A percentile compares a stretch with the other conserved stretches of the same genome.
These are phyloP conservation scores for Backusella circina DNA, from an alignment of 192 early-diverging fungal species.

Conservation along the genomic window DNA sequence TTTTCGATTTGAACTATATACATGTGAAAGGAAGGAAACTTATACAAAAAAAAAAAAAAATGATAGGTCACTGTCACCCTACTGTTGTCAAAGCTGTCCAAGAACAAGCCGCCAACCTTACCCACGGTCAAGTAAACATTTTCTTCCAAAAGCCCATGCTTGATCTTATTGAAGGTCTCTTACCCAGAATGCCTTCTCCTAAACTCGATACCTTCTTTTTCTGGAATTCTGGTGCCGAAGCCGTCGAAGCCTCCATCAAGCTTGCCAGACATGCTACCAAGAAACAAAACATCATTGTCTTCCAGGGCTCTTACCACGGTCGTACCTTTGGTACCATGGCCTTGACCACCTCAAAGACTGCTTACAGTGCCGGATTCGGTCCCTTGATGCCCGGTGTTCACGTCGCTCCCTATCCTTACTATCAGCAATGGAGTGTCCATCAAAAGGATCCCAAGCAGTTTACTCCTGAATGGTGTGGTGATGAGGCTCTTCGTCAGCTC, in stretches of 20 bases:
- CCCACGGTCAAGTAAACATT: conserved; percentile 37
- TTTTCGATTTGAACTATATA: background rate
- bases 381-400: conserved; percentile 39
- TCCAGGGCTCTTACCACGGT: conserved; percentile 36
- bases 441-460: conserved; percentile 12
- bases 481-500: conserved; percentile 27
- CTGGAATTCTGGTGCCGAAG: conserved; percentile 40
- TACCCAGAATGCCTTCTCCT: conserved; percentile 20
- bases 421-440: conserved; percentile 11
- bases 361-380: conserved; percentile 31
- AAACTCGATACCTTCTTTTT: conserved; percentile 37
- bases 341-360: conserved; percentile 31
- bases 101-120: conserved; percentile 30
- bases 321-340: conserved; percentile 37
- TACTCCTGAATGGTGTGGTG: conserved; percentile 16
- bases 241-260: conserved; percentile 37
- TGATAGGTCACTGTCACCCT: conserved; percentile 39
- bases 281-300: conserved; percentile 40
- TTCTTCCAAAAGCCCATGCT: conserved; percentile 36
- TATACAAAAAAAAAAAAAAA: background rate
- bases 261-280: conserved; percentile 38
- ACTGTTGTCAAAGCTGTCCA: conserved; percentile 41
- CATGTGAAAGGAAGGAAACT: background rate
- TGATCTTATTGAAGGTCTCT: conserved; percentile 22
- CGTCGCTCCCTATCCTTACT: conserved; percentile 31